Base-by-base conservation (phyloP, 2,329 filamentous ascomycete genomes). In the Trichoderma semiorbis region DNA sequence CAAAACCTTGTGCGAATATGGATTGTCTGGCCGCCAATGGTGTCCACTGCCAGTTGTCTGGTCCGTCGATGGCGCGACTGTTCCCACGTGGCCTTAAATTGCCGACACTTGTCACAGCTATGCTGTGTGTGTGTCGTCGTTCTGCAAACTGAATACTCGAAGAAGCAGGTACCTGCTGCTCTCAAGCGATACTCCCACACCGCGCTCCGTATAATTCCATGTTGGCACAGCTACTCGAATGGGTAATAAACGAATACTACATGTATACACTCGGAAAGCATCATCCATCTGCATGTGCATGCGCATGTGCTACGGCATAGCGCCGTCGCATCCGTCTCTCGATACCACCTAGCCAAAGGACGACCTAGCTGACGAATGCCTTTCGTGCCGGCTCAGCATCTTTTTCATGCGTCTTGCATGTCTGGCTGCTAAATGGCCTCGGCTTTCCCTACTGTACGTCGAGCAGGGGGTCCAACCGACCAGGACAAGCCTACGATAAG, bases 61-160 rank as follows among this genome's bases (percentile, higher is more conserved):
- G 57, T 53, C 39, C 28, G 57, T 62, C 39, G 57, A 69, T 53
- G 57, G 67, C 67, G 57, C 67, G 30, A 62, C 67, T 53, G 8
- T 69, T 62, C 30, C 67, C 67, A 69, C 57, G 57, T 50, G 66
- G 67, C 39, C 36, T 10, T 30, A 24, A 68, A 68, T 68, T 68
- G 34, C 50, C 65, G 55, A 69, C 39, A 60, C 39, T 58, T n/a
- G 18, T 53, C 32, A 24, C 50, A 39, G 36, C 28, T 32, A n/a
- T n/a, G 26, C n/a, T 16, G 16, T 60, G 30, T n/a, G 21, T 28
- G 32, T 32, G n/a, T 10, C 43, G 24, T 36, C 34, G 43, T 50
- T 66, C 32, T 66, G n/a, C 53, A n/a, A 28, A 66, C 30, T 55
- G 53, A 32, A 50, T 55, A 55, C 63, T 66, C 10, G 30, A 26